phyloP scores from a whole-genome alignment of 495 filamentous ascomycete species.

The Penicillium parvum region DNA sequence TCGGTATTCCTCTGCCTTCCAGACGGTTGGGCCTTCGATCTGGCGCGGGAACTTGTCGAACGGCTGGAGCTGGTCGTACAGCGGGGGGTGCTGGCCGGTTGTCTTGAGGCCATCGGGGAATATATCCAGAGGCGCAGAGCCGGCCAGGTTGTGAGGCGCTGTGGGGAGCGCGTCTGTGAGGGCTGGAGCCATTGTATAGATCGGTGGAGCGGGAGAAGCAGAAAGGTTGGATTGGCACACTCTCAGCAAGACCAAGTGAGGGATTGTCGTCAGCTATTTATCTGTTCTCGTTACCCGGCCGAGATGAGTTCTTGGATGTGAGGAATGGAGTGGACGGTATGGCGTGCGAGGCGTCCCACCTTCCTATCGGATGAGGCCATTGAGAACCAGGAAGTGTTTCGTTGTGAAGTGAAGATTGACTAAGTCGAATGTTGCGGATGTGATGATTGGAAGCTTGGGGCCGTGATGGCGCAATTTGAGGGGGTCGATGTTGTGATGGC shows the following conservation, averaged over 20 bases:
- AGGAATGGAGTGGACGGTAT: conserved; percentile 21
- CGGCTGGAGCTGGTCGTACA: conserved; percentile 58
- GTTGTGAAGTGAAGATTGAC: background rate
- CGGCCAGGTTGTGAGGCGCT: conserved; percentile 29
- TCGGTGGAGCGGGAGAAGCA: background rate
- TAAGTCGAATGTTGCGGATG: background rate
- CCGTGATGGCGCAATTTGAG: conserved; percentile 31
- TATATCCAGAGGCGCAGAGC: conserved; percentile 24
- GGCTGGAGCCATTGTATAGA: conserved; percentile 32
- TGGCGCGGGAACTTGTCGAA: conserved; percentile 67
- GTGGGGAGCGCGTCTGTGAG: conserved; percentile 27
- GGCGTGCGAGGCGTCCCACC: conserved; percentile 19
- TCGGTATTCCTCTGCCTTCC: conserved; percentile 65
- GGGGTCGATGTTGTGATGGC: conserved; percentile 31
- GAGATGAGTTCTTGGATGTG: conserved; percentile 11
- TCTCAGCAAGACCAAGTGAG: background rate
- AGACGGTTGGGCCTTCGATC: conserved; percentile 71
- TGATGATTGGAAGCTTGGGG: conserved; percentile 14
- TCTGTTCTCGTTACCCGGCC: conserved; percentile 10
- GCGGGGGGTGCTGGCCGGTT: conserved; percentile 70
- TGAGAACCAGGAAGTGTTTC: background rate
- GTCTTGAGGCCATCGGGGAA: conserved; percentile 56
- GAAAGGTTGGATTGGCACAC: background rate
- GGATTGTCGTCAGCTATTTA: conserved; percentile 15
- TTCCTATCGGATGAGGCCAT: conserved; percentile 9